phyloP scores from a whole-genome alignment of 495 filamentous ascomycete genomes.

The Daldinia grandis region DNA sequence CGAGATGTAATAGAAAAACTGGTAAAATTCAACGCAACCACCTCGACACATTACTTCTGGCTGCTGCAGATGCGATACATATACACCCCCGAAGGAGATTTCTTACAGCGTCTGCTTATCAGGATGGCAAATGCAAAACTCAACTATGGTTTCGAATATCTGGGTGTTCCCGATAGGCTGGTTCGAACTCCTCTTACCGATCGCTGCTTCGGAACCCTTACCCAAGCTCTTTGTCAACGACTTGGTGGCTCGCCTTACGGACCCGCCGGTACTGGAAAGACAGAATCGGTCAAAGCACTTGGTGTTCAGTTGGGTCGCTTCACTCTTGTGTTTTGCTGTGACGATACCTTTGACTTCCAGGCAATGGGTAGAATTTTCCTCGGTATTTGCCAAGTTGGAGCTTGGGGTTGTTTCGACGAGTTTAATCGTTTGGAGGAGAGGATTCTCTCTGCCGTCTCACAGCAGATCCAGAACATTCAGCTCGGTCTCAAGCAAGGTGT shows the following conservation, averaged over 20 bases:
- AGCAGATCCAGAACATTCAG: constrained; percentile 99
- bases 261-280: constrained; percentile 98
- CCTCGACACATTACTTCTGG: constrained; percentile 89
- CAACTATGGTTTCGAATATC: constrained; percentile 96
- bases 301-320: constrained; percentile 96
- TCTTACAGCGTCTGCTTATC: constrained; percentile 83
- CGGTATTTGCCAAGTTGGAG: constrained; percentile 98
- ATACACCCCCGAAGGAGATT: constrained; percentile 81
- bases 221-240: constrained; percentile 92
- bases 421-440: constrained; percentile 98
- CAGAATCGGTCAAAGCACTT: constrained; percentile 96
- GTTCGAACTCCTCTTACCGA: constrained; percentile 97
- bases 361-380: constrained; percentile 99
- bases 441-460: constrained; percentile 96
- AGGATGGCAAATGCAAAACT: constrained; percentile 97
- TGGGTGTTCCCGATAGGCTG: constrained; percentile 93
- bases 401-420: constrained; percentile 99
- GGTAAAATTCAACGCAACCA: constrained; percentile 73
- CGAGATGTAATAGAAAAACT: constrained; percentile 89
- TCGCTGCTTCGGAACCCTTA: constrained; percentile 96
- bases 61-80: constrained; percentile 98
- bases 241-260: constrained; percentile 97
- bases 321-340: constrained; percentile 97
- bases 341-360: constrained; percentile 99
- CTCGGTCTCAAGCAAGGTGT: constrained; percentile 84